Evolutionary conservation across 257 asterid species (phyloP).

Genomic region (Haberlea rhodopensis): DNA sequence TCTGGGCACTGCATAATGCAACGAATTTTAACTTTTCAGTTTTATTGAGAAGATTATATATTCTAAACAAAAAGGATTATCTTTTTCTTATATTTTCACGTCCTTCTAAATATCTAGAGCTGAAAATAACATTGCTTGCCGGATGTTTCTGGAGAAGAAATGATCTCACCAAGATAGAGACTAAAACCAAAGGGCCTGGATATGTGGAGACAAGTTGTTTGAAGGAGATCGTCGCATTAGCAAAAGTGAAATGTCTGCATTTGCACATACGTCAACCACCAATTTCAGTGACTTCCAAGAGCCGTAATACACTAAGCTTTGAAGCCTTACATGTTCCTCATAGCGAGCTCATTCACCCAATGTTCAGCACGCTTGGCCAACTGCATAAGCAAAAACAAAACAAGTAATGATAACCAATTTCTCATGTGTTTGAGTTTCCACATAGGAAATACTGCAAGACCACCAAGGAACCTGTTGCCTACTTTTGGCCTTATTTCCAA

Average conservation of each 20-base stretch:
- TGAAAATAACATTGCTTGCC: not conserved
- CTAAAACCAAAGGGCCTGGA: constrained; percentile 81
- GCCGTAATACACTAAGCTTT: constrained; percentile 23
- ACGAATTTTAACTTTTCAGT: constrained; percentile 19
- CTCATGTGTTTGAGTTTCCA: constrained; percentile 21
- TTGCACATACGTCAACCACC: constrained; percentile 25
- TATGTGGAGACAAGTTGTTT: constrained; percentile 67
- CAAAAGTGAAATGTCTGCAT: constrained; percentile 79
- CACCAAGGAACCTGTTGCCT: constrained; percentile 28
- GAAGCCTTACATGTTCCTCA: constrained; percentile 70
- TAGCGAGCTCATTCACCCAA: constrained; percentile 70
- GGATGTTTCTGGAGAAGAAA: constrained; percentile 22
- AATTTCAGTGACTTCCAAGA: constrained; percentile 23
- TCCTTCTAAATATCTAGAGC: constrained; percentile 5
- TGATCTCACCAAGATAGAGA: constrained; percentile 77
- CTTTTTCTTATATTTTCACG: constrained; percentile 3
- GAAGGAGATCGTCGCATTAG: constrained; percentile 83
- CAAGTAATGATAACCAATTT: constrained; percentile 16
- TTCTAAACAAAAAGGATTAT: constrained; percentile 18
- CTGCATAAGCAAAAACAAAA: constrained; percentile 41
- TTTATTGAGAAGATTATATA: constrained; percentile 11
- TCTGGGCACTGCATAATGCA: constrained; percentile 81
- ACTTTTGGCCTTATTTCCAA: constrained; percentile 90
- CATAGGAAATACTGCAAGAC: constrained; percentile 18
- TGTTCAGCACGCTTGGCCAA: constrained; percentile 77